Evolutionary conservation across 2,329 filamentous ascomycete genomes (phyloP).

Genomic region (Colletotrichum tamarilloi): DNA sequence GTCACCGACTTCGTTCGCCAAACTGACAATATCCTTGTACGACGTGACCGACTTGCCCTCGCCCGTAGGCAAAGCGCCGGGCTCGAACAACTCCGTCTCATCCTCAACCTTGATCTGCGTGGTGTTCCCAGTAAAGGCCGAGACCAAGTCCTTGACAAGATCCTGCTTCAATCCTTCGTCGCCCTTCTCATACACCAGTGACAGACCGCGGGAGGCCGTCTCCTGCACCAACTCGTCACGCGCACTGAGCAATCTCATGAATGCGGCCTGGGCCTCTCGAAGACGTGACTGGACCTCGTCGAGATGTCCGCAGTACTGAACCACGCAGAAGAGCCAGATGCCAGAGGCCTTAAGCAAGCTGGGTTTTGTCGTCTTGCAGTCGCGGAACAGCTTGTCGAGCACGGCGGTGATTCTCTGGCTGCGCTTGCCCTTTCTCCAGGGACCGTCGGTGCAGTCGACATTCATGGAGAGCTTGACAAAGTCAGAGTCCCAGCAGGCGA

Average conservation of each 20-base stretch:
- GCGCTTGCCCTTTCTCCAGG: conserved; percentile 49
- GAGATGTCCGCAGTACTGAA: conserved; percentile 90
- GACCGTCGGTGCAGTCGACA: conserved; percentile 66
- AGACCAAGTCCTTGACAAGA: conserved; percentile 87
- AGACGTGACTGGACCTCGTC: conserved; percentile 78
- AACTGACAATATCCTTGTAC: conserved; percentile 95
- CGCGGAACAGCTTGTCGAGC: conserved; percentile 78
- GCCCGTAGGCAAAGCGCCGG: conserved; percentile 88
- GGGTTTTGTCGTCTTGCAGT: conserved; percentile 88
- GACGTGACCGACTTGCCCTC: conserved; percentile 92
- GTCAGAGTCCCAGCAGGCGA: conserved; percentile 85
- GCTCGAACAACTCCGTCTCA: conserved; percentile 94
- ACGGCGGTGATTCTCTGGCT: conserved; percentile 48
- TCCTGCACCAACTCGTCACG: conserved; percentile 96
- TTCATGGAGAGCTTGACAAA: conserved; percentile 81
- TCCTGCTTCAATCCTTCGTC: conserved; percentile 83
- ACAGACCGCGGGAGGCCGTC: conserved; percentile 88
- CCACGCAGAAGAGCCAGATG: conserved; percentile 92
- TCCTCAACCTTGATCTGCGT: conserved; percentile 84
- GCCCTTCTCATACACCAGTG: conserved; percentile 94
- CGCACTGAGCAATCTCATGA: conserved; percentile 87
- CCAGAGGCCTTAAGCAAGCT: conserved; percentile 90
- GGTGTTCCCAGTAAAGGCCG: conserved; percentile 85
- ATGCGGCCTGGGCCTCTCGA: conserved; percentile 84
- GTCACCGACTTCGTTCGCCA: conserved; percentile 97